Percentiles rank a stretch among this genome's conserved stretches.
These are phyloP conservation scores for Curvularia eragrostidis DNA, from an alignment of 2,329 filamentous ascomycete genomes.

Conservation along the genomic window DNA sequence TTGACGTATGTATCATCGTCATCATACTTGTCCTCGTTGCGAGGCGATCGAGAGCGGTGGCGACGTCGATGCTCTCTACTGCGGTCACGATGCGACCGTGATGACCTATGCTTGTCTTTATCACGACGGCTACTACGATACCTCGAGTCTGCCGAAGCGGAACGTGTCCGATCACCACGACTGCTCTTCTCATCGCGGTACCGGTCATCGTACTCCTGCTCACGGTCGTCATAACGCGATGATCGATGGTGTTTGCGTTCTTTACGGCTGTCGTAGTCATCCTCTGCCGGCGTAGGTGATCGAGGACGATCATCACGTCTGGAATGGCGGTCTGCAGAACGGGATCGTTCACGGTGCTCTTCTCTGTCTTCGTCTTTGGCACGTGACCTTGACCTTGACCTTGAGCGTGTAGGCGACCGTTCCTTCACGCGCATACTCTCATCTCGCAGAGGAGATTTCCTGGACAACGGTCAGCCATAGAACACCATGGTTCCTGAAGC, in stretches of 20 bases:
- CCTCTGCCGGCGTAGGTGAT: slow-evolving; percentile 55
- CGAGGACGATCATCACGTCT: slow-evolving; percentile 58
- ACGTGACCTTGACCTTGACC: slow-evolving; percentile 50
- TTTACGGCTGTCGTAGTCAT: slow-evolving; percentile 47
- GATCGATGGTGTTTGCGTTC: slow-evolving; percentile 58
- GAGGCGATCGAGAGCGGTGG: slow-evolving; percentile 52
- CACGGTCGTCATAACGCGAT: slow-evolving; percentile 49
- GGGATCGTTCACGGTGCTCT: slow-evolving; percentile 30
- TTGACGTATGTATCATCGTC: slow-evolving; percentile 42
- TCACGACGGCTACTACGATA: slow-evolving; percentile 65
- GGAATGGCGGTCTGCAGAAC: slow-evolving; percentile 54
- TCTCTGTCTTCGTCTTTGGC: slow-evolving; percentile 32
- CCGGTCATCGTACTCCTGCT: slow-evolving; percentile 47
- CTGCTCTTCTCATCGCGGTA: slow-evolving; percentile 58
- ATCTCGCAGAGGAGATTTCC: slow-evolving; percentile 44
- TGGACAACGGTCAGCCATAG: slow-evolving; percentile 21
- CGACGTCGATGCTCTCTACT: slow-evolving; percentile 55
- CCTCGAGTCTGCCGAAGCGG: slow-evolving; percentile 67
- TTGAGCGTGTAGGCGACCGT: slow-evolving; percentile 52
- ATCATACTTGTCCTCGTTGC: slow-evolving; percentile 37
- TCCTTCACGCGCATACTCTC: slow-evolving; percentile 44
- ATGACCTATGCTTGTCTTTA: slow-evolving; percentile 53
- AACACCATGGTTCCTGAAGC: neutral
- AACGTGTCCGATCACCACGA: slow-evolving; percentile 64
- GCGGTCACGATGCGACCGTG: slow-evolving; percentile 55